Evolutionary conservation across 108 stramenopile genomes (phyloP).

Genomic region (Discostella pseudostelligera): DNA sequence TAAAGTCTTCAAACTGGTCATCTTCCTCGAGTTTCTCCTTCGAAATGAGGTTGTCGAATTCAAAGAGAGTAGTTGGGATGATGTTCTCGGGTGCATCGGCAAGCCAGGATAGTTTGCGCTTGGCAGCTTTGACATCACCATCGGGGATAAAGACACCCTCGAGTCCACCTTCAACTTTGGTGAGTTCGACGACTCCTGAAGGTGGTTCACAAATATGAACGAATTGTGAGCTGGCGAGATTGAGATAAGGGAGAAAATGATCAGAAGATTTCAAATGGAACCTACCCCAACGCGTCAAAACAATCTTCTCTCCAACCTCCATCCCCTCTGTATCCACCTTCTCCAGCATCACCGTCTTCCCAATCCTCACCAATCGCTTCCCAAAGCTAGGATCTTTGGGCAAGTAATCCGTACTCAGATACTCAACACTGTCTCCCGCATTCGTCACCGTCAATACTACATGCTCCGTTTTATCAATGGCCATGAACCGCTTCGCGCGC

Average conservation of each 20-base stretch:
- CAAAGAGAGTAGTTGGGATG: constrained; percentile 67
- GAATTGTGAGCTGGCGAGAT: background rate
- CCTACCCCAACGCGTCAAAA: constrained; percentile 93
- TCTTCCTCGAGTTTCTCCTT: constrained; percentile 95
- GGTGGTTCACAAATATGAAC: too few species aligned
- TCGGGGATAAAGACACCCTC: constrained; percentile 77
- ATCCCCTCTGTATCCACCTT: constrained; percentile 85
- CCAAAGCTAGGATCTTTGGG: constrained; percentile 94
- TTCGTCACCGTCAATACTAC: constrained; percentile 76
- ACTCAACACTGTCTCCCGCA: constrained; percentile 53
- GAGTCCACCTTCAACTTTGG: constrained; percentile 78
- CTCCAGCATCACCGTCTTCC: constrained; percentile 79
- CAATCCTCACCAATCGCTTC: constrained; percentile 73
- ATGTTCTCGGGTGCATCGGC: constrained; percentile 56
- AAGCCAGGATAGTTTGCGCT: constrained; percentile 94
- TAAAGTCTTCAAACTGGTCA: constrained; percentile 92
- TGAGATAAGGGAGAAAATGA: constrained; percentile 1
- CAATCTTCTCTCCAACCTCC: constrained; percentile 88
- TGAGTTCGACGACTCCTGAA: constrained; percentile 79
- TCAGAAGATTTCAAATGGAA: background rate
- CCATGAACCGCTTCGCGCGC: constrained; percentile 93
- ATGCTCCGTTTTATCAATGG: constrained; percentile 74
- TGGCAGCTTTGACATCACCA: constrained; percentile 92
- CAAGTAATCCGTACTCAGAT: constrained; percentile 70
- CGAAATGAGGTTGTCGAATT: constrained; percentile 97